Percentiles rank a stretch among this genome's conserved stretches.
Evolutionary conservation across 768 basidiomycete species (phyloP).

Genomic region (Chalciporus piperatus): DNA sequence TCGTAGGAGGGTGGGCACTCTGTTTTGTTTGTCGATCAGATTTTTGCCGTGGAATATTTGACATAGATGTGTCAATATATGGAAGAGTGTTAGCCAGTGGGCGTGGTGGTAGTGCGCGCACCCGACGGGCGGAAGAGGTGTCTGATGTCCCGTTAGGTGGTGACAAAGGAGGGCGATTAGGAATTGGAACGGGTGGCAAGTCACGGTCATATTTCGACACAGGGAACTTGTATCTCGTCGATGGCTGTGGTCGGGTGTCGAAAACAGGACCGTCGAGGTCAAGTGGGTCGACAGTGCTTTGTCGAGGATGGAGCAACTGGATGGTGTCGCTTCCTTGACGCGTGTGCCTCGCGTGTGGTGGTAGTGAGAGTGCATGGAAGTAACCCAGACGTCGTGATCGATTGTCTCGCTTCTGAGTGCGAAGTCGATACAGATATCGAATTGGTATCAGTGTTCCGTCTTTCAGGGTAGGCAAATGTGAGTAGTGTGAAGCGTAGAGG

Average conservation of each 20-base stretch:
- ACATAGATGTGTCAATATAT: background rate
- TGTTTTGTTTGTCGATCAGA: background rate
- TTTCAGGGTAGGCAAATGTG: constrained; percentile 20
- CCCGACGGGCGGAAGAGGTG: constrained; percentile 10
- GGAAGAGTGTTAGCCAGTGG: constrained; percentile 7
- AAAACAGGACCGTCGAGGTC: constrained; percentile 18
- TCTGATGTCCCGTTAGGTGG: constrained; percentile 8
- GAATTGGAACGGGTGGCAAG: constrained; percentile 5
- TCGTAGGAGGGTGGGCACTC: constrained; percentile 1
- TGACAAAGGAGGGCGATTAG: constrained; percentile 3
- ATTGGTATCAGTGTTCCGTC: constrained; percentile 54
- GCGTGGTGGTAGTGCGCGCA: constrained; percentile 32
- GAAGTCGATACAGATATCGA: constrained; percentile 52
- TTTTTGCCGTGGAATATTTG: background rate
- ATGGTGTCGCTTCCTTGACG: constrained; percentile 28
- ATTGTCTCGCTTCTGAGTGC: constrained; percentile 45
- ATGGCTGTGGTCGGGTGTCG: constrained; percentile 18
- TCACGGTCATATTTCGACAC: constrained; percentile 19
- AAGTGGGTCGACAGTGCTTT: constrained; percentile 8
- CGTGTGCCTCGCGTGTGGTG: constrained; percentile 10
- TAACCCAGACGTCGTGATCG: constrained; percentile 34
- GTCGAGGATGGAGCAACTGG: constrained; percentile 23
- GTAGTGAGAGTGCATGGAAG: constrained; percentile 26
- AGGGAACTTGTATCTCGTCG: constrained; percentile 14
- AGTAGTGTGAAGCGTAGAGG: background rate